Evolutionary conservation across 768 basidiomycete species (phyloP), one percentile per base, ranked within the genome.

Genomic region (Russula earlei): DNA sequence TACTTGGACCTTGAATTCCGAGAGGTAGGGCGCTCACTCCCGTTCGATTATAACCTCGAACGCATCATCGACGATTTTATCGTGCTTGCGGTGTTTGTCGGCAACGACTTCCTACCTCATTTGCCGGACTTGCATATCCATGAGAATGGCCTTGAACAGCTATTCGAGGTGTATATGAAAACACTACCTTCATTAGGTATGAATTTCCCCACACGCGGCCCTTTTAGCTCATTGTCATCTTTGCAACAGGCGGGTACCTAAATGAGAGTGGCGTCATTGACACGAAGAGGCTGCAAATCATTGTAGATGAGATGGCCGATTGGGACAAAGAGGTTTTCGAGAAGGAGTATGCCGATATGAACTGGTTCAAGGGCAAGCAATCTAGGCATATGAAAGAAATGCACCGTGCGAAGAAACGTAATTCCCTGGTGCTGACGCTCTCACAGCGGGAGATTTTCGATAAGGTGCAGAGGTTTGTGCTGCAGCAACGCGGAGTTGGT

Each of bases 41-140:
- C 84, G 0, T 97, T 97, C 74, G 72, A 74, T 29, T 98, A 98
- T 70, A 87, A 76, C 66, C 79, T 98, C 60, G 96, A 99, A 68
- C 84, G 90, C 34, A 77, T 99, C 69, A 95, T 99, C 67, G 95
- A 99, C 69, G 96, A 99, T 73, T 98, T 98, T 70, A 88, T 98
- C 65, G 76, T 98, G 7, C 81, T 99, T 63, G 91, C 93, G 22
- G 91, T 98, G 25, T 99, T 99, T 64, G 85, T 98, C 49, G 96
- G 96, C 31, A 99, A 98, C 67, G 95, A 97, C 72, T 98, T 98
- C 71, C 70, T 98, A 60, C 96, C 95, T 8, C 90, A 98, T 72
- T 70, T 99, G 55, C 96, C 96, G 5, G 93, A 96, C 69, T 70
- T 99, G 25, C 96, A 98, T 67, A 98, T 99, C 67, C 92, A 98